Evolutionary conservation across 2,329 filamentous ascomycete genomes (phyloP), one percentile per base, ranked within the genome.

Genomic region (Ploettnerulaceae sp.): DNA sequence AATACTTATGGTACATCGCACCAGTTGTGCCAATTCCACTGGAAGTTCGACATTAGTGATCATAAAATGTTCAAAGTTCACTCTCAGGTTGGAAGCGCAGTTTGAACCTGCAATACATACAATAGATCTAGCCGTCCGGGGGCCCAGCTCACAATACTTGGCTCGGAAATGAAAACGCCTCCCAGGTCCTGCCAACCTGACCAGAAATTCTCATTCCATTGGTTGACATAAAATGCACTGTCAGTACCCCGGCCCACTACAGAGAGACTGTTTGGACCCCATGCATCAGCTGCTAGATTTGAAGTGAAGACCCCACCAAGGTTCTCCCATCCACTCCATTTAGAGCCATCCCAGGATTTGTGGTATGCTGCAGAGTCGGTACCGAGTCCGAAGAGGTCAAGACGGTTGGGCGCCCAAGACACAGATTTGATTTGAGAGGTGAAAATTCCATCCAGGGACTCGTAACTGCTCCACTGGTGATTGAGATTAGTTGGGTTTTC

Each of bases 121-220:
- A 58, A 59, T 12, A 57, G 46, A 31, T 58, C 56, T 7, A 57
- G 49, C 38, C 53, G 34, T 26, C 55, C 54, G 2, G 41, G 31
- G 4, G 43, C 53, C 56, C 56, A 58, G 8, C 47, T 50, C 8
- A 60, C 52, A 38, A 51, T 55, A 15, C 42, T 48, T n/a, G 56
- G 54, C 18, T 51, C 44, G 26, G 48, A 54, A 8, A 44, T 52
- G 12, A 55, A 56, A 12, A 54, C 37, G 3, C 53, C 52, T 14
- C 54, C 56, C 7, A 53, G 40, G 2, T 32, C 36, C 3, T 33
- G 25, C 47, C 44, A 53, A 4, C 39, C 43, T 4, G 47, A 40
- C 50, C 50, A 53, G 14, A 14, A 12, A 5, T 15, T 8, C 5
- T 31, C 44, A 31, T 48, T 45, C 40, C 32, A 53, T 4, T 33